Evolutionary conservation across 495 filamentous ascomycete species (phyloP).

Genomic region (Jackrogersella multiformis): DNA sequence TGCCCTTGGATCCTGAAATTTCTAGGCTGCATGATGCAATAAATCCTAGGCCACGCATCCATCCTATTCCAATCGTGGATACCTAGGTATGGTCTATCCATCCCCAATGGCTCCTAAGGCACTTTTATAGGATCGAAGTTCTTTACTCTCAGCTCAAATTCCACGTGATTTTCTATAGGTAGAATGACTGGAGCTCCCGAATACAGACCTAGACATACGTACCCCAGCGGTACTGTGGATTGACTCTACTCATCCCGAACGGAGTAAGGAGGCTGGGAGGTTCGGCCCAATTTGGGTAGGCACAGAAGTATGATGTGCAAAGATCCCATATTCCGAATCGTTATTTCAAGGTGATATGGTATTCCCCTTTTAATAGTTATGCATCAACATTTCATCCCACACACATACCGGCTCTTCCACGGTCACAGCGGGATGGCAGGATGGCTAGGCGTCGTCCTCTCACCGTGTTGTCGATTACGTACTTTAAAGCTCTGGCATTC

Average conservation of each 20-base stretch:
- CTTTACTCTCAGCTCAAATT: slow-evolving; percentile 7
- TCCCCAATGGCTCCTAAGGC: slow-evolving; percentile 1
- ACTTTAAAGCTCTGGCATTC: slow-evolving; percentile 40
- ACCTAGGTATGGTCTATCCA: slow-evolving; percentile 3
- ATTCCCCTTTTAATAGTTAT: slow-evolving; percentile 17
- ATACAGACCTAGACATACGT: not conserved
- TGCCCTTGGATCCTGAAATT: not conserved
- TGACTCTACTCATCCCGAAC: not conserved
- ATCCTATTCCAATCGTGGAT: no score
- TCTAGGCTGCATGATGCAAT: slow-evolving; percentile 21
- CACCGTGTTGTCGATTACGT: slow-evolving; percentile 42
- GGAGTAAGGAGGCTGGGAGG: not conserved
- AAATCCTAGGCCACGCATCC: slow-evolving; percentile 10
- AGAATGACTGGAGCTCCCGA: slow-evolving; percentile 4
- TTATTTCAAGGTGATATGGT: slow-evolving; percentile 10
- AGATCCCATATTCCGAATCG: not conserved
- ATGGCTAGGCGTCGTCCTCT: slow-evolving; percentile 4
- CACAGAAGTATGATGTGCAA: slow-evolving; percentile 4
- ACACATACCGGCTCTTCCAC: slow-evolving; percentile 5
- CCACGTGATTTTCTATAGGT: not conserved
- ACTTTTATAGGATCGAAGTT: no score
- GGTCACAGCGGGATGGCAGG: slow-evolving; percentile 17
- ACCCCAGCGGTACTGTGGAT: not conserved
- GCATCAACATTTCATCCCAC: slow-evolving; percentile 17
- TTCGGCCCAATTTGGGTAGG: not conserved